phyloP scores from a whole-genome alignment of 768 basidiomycete genomes.

The Auricularia cornea region DNA sequence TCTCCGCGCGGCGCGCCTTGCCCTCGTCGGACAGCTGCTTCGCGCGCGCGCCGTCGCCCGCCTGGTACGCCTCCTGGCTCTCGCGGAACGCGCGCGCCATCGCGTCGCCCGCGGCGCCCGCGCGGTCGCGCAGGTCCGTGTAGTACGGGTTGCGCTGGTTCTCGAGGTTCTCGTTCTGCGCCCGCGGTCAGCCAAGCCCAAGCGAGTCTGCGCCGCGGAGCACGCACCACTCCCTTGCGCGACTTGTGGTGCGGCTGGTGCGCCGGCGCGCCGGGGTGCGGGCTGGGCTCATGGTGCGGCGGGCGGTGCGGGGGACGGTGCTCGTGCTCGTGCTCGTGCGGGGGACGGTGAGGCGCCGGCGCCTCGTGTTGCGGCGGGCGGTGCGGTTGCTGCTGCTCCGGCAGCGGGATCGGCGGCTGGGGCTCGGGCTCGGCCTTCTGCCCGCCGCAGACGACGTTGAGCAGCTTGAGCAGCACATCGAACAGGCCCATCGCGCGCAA shows the following conservation, averaged over 20 bases:
- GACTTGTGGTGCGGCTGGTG: conserved; percentile 8
- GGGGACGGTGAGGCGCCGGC: conserved; percentile 11
- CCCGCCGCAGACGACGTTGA: not conserved
- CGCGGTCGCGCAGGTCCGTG: conserved; percentile 57
- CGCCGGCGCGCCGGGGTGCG: conserved; percentile 21
- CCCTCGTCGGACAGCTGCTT: conserved; percentile 78
- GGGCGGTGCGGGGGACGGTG: conserved; percentile 13
- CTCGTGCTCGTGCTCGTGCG: conserved; percentile 9
- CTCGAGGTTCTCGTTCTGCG: conserved; percentile 25
- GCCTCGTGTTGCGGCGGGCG: conserved; percentile 11
- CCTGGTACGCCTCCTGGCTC: conserved; percentile 66
- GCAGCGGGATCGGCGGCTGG: conserved; percentile 4
- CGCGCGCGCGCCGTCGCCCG: conserved; percentile 67
- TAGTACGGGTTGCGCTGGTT: conserved; percentile 71
- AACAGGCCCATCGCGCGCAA: not conserved
- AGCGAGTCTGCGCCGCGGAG: too few relatives aligned
- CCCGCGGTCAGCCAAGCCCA: conserved; percentile 2
- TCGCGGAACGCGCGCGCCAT: conserved; percentile 66
- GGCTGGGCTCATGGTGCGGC: conserved; percentile 12
- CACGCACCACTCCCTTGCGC: not conserved
- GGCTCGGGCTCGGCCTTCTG: conserved; percentile 4
- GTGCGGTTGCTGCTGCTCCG: conserved; percentile 11
- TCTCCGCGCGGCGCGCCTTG: conserved; percentile 65
- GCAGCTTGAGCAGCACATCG: not conserved
- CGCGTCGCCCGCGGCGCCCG: conserved; percentile 63